Percentiles rank a stretch among this genome's conserved stretches.
phyloP scores from a whole-genome alignment of 1,139 yeast species.

The Saccharomyces hybrid region DNA sequence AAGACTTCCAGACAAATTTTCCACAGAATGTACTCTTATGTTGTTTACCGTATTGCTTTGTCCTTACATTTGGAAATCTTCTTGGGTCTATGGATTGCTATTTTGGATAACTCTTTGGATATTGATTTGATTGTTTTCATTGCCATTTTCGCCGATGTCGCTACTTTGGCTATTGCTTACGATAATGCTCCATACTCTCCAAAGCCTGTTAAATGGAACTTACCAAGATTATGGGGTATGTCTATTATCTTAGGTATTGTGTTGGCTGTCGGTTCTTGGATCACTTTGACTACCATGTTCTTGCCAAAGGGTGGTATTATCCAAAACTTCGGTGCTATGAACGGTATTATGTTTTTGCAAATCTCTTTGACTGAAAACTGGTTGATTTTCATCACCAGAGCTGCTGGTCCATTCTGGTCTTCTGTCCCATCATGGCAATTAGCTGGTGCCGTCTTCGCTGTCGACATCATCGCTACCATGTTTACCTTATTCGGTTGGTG shows the following conservation, averaged over 20 bases:
- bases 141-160: constrained; percentile 92
- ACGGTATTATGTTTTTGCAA: constrained; percentile 84
- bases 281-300: constrained; percentile 84
- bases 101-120: constrained; percentile 70
- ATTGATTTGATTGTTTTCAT: constrained; percentile 83
- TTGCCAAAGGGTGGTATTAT: constrained; percentile 77
- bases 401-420: constrained; percentile 92
- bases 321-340: constrained; percentile 86
- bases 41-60: constrained; percentile 89
- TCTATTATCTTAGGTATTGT: constrained; percentile 71
- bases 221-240: constrained; percentile 95
- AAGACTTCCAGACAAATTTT: constrained; percentile 91
- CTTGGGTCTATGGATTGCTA: constrained; percentile 89
- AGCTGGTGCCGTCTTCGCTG: constrained; percentile 79
- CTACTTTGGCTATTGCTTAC: constrained; percentile 87
- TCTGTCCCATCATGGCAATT: constrained; percentile 89
- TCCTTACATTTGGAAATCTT: constrained; percentile 85
- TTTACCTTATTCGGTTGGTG: constrained; percentile 92
- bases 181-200: constrained; percentile 97
- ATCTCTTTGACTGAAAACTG: constrained; percentile 88
- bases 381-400: constrained; percentile 90
- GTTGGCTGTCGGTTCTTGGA: constrained; percentile 85
- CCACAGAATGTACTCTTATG: constrained; percentile 96
- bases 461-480: constrained; percentile 81
- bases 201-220: constrained; percentile 96